phyloP scores from a whole-genome alignment of 169 alveolate species.

The Perkinsus olseni region DNA sequence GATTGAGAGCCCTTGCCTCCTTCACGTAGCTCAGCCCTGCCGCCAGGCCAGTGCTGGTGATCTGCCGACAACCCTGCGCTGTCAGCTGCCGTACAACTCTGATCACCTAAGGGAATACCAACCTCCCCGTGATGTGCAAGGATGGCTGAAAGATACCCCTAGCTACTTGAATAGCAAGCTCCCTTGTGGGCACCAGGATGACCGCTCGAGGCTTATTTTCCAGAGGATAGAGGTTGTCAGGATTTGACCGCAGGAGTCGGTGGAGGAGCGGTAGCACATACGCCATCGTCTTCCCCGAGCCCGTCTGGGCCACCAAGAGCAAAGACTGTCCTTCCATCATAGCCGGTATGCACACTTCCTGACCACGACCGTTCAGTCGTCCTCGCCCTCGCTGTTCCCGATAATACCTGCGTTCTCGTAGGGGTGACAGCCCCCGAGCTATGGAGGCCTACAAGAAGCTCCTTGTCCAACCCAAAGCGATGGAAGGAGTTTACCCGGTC shows the following conservation, averaged over 20 bases:
- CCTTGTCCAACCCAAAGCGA: background rate
- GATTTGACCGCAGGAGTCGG: background rate
- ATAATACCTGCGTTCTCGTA: background rate
- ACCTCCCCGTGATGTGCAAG: too few species aligned
- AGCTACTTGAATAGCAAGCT: slow-evolving; percentile 27
- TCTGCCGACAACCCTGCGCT: background rate
- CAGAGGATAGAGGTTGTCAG: slow-evolving; percentile 6
- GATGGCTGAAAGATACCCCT: background rate
- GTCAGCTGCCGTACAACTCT: background rate
- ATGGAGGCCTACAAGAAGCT: background rate
- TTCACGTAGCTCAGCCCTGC: slow-evolving; percentile 30
- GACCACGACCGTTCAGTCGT: background rate
- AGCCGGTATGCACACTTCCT: slow-evolving; percentile 17
- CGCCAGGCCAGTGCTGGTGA: slow-evolving; percentile 2
- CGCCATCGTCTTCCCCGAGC: slow-evolving; percentile 35
- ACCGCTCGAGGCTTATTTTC: slow-evolving; percentile 19
- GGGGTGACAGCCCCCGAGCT: background rate
- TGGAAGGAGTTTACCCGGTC: background rate
- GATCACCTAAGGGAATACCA: background rate
- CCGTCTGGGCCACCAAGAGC: slow-evolving; percentile 24
- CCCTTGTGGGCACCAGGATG: slow-evolving; percentile 34
- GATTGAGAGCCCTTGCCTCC: slow-evolving; percentile 19
- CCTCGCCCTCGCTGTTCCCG: background rate
- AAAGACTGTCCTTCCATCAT: background rate
- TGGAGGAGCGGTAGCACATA: slow-evolving; percentile 26